Conservation (phyloP, 495 filamentous ascomycete genomes). For the Pseudotulostoma volvatum region DNA sequence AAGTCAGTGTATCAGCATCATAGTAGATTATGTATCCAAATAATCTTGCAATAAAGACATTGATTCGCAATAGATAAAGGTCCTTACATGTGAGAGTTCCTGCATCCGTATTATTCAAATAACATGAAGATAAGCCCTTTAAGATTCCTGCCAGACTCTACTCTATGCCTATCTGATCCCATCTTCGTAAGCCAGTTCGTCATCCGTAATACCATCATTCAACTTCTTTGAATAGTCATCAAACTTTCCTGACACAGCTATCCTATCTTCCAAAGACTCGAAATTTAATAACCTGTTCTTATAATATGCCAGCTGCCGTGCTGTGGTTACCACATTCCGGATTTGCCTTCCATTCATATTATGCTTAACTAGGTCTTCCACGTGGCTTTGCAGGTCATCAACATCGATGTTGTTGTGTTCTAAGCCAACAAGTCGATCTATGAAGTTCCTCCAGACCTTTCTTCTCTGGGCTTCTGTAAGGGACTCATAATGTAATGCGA, state of each 20-base stretch:
- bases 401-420: constrained; percentile 10
- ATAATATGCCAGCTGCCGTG: constrained; percentile 10
- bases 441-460: constrained; percentile 26
- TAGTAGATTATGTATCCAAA: no score
- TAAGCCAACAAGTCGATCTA: constrained; percentile 10
- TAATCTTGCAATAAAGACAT: no score
- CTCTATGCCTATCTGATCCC: no score
- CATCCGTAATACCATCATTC: neutral
- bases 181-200: neutral
- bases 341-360: constrained; percentile 25
- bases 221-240: neutral
- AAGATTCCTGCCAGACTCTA: no score
- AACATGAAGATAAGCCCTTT: no score
- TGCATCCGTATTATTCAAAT: no score
- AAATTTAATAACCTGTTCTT: constrained; percentile 6
- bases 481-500: constrained; percentile 22
- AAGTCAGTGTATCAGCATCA: no score
- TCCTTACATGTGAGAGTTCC: no score
- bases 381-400: constrained; percentile 8
- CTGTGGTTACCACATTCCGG: constrained; percentile 13
- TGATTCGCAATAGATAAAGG: no score
- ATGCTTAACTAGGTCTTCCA: constrained; percentile 9
- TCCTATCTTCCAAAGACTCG: constrained; percentile 9
- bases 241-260: constrained; percentile 5
- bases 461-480: constrained; percentile 7